Conservation (phyloP, 1,139 yeast species). For the Protomyces lactucae-debilis region DNA sequence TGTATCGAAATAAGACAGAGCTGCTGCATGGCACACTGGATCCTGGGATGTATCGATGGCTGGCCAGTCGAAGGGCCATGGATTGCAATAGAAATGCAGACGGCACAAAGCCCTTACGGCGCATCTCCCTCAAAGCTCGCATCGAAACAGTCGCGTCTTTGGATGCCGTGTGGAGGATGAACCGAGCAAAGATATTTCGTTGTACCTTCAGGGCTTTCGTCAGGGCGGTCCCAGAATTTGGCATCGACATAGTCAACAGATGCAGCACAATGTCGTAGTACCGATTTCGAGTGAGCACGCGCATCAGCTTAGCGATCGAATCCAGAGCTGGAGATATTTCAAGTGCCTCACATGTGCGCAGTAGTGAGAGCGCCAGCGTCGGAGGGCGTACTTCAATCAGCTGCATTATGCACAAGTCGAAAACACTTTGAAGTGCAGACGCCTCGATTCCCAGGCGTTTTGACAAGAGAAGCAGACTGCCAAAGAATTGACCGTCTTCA, state of each 20-base stretch:
- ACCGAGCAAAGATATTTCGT: neutral
- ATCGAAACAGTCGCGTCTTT: neutral
- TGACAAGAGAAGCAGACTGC: neutral
- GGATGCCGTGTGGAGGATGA: neutral
- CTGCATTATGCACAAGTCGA: neutral
- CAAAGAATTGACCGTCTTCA: neutral
- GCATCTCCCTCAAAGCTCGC: neutral
- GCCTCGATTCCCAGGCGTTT: neutral
- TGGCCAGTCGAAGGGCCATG: neutral
- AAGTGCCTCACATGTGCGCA: neutral
- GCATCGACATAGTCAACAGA: neutral
- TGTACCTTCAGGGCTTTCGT: neutral
- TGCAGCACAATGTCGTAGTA: neutral
- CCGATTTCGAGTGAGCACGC: neutral
- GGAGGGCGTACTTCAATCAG: neutral
- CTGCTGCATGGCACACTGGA: neutral
- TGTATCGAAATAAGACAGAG: neutral
- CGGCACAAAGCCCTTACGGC: neutral
- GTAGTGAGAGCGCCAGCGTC: neutral
- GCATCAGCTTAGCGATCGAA: neutral
- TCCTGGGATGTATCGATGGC: neutral
- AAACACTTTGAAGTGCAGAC: neutral
- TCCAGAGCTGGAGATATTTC: neutral
- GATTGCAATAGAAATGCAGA: neutral
- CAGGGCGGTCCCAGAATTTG: neutral